Evolutionary conservation across 139 green algal genomes (phyloP).

Genomic region (Chloropicon primus): DNA sequence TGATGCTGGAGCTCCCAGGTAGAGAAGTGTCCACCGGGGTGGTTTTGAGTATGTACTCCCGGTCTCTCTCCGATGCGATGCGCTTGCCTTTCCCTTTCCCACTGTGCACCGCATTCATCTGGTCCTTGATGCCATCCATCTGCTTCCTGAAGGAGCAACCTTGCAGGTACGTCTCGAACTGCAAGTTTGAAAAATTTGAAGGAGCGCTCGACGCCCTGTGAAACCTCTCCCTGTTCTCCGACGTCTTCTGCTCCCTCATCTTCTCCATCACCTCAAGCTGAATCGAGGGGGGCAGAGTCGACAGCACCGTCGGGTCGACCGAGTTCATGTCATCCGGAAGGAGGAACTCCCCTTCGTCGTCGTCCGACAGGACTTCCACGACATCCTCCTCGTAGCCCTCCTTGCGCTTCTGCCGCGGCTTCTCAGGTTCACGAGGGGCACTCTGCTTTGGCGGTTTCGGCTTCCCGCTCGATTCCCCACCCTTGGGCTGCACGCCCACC

Average conservation of each 20-base stretch:
- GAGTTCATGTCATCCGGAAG: constrained; percentile 18
- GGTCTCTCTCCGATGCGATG: constrained; percentile 38
- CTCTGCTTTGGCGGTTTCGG: background rate
- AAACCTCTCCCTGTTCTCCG: constrained; percentile 6
- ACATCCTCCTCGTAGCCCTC: constrained; percentile 1
- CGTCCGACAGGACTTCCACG: background rate
- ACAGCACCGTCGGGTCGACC: constrained; percentile 61
- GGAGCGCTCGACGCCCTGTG: constrained; percentile 14
- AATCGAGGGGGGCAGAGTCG: constrained; percentile 65
- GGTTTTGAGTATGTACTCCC: constrained; percentile 52
- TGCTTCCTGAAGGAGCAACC: constrained; percentile 8
- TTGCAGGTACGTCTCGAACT: constrained; percentile 72
- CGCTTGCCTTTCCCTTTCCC: background rate
- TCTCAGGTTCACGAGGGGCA: background rate
- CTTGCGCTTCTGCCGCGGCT: background rate
- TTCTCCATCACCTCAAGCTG: constrained; percentile 70
- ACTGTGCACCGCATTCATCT: background rate
- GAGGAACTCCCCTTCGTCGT: constrained; percentile 14
- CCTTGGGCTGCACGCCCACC: too few species aligned
- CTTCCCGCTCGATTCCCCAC: background rate
- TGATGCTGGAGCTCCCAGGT: background rate
- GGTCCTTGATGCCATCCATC: constrained; percentile 6
- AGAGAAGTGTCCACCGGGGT: constrained; percentile 7
- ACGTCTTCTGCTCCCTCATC: constrained; percentile 43
- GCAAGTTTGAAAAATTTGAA: constrained; percentile 35